Evolutionary conservation across 352 stramenopile species (phyloP), one percentile per base, ranked within the genome.

Genomic region (Globisporangium cylindrosporum): DNA sequence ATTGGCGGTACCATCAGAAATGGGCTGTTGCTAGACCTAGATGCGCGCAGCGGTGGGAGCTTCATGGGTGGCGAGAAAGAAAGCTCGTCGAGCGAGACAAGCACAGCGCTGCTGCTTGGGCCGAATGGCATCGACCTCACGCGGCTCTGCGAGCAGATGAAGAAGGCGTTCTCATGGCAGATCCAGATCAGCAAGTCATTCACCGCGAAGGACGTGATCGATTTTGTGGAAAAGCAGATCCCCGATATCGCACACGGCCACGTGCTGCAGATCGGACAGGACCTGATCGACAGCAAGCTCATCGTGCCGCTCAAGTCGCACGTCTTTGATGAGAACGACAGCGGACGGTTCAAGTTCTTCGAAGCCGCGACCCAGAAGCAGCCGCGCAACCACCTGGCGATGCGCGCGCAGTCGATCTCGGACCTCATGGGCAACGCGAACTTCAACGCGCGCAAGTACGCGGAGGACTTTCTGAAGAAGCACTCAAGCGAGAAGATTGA

Each of bases 111-210:
- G 22, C 3, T 71, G 1, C 41, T 84, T 3, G 71, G 81, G 15
- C 56, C 81, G 8, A 83, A 78, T 41, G 76, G 81, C 27, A 34
- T 90, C 51, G 82, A 95, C 59, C 65, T 95, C 18, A 62, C 71
- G 18, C 73, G 74, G 8, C 69, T 95, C 4, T 87, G 82, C 66
- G 87, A 93, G 32, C 74, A 84, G 59, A 90, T 93, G 78, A 92
- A 90, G 58, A 90, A 84, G 58, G 71, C 74, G 3, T 86, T 93
- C n/a, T 74, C 73, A 49, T 82, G 81, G 72, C 83, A 93, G 53
- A 68, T 87, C 38, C 82, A 92, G 63, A 89, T 87, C 64, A 93
- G 81, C 68, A 93, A 92, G 62, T 86, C 82, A 49, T 92, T 93
- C 61, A 79, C 82, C n/a, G 67, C 85, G 7, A 80, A 80, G 48